A percentile compares a stretch with the other conserved stretches of the same genome.
These are phyloP conservation scores for Peltaster fructicola DNA, from an alignment of 2,329 filamentous ascomycete genomes.

Conservation along the genomic window DNA sequence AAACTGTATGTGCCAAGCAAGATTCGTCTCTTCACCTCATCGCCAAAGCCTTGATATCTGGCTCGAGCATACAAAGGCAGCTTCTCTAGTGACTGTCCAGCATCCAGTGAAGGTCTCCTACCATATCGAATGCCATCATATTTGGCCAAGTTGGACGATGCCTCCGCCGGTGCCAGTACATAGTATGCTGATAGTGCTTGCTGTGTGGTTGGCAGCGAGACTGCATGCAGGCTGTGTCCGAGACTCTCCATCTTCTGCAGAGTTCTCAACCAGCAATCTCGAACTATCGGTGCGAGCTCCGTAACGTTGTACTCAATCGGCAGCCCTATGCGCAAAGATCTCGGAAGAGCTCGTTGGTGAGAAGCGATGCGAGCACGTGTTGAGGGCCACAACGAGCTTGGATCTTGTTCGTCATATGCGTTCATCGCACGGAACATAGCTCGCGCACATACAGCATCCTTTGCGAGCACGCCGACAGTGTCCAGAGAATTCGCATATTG, in stretches of 20 bases:
- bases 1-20: constrained; percentile 79
- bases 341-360: too few species aligned
- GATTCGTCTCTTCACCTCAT: constrained; percentile 73
- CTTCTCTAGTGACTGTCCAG: constrained; percentile 20
- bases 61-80: constrained; percentile 52
- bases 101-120: constrained; percentile 35
- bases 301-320: constrained; percentile 71
- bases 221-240: constrained; percentile 56
- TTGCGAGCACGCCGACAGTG: constrained; percentile 63
- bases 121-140: constrained; percentile 97
- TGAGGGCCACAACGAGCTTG: constrained; percentile 46
- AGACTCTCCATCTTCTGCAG: constrained; percentile 40
- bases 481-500: constrained; percentile 88
- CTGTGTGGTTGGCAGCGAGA: constrained; percentile 68
- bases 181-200: constrained; percentile 88
- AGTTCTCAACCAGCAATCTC: constrained; percentile 47
- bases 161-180: constrained; percentile 84
- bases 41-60: constrained; percentile 57
- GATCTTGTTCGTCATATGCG: constrained; percentile 51
- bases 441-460: constrained; percentile 30
- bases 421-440: constrained; percentile 32
- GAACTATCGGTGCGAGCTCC: constrained; percentile 56
- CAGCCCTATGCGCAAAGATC: constrained; percentile 41
- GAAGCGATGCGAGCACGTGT: constrained; percentile 38
- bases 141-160: constrained; percentile 86